A percentile compares a stretch with the other conserved stretches of the same genome.
These are phyloP conservation scores for Bauhinia variegata DNA, from an alignment of 306 rosid genomes.

Conservation along the genomic window DNA sequence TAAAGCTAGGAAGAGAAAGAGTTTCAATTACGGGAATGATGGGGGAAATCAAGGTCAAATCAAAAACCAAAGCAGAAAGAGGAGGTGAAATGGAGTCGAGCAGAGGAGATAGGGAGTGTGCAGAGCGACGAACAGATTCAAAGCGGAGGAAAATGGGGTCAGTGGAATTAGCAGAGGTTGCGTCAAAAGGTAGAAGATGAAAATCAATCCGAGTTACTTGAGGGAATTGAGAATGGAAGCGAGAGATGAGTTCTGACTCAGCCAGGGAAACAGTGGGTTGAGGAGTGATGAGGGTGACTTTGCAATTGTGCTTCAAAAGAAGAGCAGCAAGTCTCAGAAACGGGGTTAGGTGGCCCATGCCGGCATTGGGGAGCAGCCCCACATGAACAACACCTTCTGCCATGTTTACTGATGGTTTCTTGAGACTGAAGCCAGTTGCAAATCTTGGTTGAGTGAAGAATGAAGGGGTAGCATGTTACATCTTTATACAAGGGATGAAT, in stretches of 20 bases:
- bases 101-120: conserved; percentile 44
- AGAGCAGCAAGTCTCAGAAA: conserved; percentile 36
- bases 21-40: background rate
- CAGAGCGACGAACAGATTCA: conserved; percentile 43
- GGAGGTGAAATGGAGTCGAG: conserved; percentile 44
- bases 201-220: conserved; percentile 15
- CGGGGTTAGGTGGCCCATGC: conserved; percentile 55
- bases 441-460: too few relatives aligned
- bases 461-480: too few relatives aligned
- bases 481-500: too few relatives aligned
- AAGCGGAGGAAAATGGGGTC: conserved; percentile 52
- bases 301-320: conserved; percentile 38
- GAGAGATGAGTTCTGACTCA: conserved; percentile 46
- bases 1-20: conserved; percentile 38
- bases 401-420: background rate
- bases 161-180: conserved; percentile 15
- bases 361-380: conserved; percentile 52
- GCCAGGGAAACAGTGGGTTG: conserved; percentile 49
- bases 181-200: conserved; percentile 3
- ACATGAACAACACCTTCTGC: conserved; percentile 30
- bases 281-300: conserved; percentile 48
- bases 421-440: too few relatives aligned
- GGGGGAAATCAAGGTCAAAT: conserved; percentile 42
- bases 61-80: conserved; percentile 46
- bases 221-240: conserved; percentile 51